Evolutionary conservation across 1,284 basidiomycete genomes (phyloP).

Genomic region (Meira miltonrushii): DNA sequence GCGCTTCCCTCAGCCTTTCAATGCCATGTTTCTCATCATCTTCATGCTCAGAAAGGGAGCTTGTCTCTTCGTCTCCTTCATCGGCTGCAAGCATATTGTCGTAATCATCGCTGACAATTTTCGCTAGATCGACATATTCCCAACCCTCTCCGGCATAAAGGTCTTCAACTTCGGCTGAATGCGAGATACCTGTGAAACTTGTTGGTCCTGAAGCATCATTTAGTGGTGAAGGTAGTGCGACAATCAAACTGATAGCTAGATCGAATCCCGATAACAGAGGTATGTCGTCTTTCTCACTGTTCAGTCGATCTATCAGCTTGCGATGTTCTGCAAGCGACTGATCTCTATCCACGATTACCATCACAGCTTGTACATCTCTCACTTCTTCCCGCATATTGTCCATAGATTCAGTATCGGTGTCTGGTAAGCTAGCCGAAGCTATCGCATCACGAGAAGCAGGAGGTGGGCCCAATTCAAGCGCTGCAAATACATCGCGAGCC

Average conservation of each 20-base stretch:
- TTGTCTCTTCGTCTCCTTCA: slow-evolving; percentile 14
- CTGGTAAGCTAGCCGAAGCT: neutral
- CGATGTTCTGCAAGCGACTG: neutral
- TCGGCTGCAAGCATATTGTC: slow-evolving; percentile 11
- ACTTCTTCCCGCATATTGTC: slow-evolving; percentile 2
- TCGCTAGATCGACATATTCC: slow-evolving; percentile 32
- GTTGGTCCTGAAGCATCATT: slow-evolving; percentile 12
- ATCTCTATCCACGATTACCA: slow-evolving; percentile 8
- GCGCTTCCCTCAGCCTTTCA: slow-evolving; percentile 34
- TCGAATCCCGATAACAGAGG: slow-evolving; percentile 13
- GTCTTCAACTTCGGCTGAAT: slow-evolving; percentile 20
- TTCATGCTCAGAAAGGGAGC: slow-evolving; percentile 15
- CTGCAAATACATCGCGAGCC: slow-evolving; percentile 9
- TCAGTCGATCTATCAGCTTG: neutral
- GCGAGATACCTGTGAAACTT: neutral
- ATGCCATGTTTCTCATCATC: slow-evolving; percentile 27
- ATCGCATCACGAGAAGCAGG: neutral
- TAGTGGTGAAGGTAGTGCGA: slow-evolving; percentile 12
- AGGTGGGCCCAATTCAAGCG: neutral
- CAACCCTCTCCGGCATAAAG: slow-evolving; percentile 38
- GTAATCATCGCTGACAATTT: slow-evolving; percentile 10
- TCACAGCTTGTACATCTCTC: slow-evolving; percentile 13
- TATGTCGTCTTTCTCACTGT: neutral
- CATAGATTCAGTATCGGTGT: neutral
- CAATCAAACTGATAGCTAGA: slow-evolving; percentile 19